Percentiles rank a stretch among this genome's conserved stretches.
phyloP scores from a whole-genome alignment of 139 green algal species.

The Haematococcus lacustris region DNA sequence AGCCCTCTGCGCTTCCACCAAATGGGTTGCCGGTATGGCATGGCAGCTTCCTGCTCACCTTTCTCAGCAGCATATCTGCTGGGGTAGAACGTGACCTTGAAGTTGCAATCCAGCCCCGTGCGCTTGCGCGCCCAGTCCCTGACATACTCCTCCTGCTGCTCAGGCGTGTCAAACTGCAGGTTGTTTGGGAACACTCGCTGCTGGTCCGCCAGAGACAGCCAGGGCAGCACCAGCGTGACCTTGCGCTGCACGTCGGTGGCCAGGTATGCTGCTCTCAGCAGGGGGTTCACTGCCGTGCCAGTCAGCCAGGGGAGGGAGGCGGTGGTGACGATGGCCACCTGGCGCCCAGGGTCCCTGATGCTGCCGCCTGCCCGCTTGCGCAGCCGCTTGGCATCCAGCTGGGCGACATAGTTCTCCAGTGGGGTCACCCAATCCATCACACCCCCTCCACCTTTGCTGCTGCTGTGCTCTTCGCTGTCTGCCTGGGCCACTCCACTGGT shows the following conservation, averaged over 20 bases:
- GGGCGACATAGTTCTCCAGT: slow-evolving; percentile 33
- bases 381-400: slow-evolving; percentile 14
- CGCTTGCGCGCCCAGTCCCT: slow-evolving; percentile 82
- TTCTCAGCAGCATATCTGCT: slow-evolving; percentile 76
- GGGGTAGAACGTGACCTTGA: slow-evolving; percentile 93
- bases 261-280: slow-evolving; percentile 96
- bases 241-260: slow-evolving; percentile 50
- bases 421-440: slow-evolving; percentile 19
- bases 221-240: slow-evolving; percentile 56
- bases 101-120: slow-evolving; percentile 83
- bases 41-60: slow-evolving; percentile 21
- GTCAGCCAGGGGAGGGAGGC: slow-evolving; percentile 97
- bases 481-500: background rate
- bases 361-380: slow-evolving; percentile 2
- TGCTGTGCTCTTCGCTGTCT: too few species aligned
- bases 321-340: slow-evolving; percentile 96
- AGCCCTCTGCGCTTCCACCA: too few species aligned
- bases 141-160: slow-evolving; percentile 72
- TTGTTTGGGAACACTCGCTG: slow-evolving; percentile 81
- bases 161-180: slow-evolving; percentile 24
- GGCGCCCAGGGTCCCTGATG: slow-evolving; percentile 56
- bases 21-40: too few species aligned
- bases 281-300: slow-evolving; percentile 94
- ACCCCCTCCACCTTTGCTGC: too few species aligned
- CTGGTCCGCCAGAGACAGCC: slow-evolving; percentile 85